These are phyloP conservation scores for Nicotiana otophora DNA, from an alignment of 257 asterid species.

Conservation along the genomic window DNA sequence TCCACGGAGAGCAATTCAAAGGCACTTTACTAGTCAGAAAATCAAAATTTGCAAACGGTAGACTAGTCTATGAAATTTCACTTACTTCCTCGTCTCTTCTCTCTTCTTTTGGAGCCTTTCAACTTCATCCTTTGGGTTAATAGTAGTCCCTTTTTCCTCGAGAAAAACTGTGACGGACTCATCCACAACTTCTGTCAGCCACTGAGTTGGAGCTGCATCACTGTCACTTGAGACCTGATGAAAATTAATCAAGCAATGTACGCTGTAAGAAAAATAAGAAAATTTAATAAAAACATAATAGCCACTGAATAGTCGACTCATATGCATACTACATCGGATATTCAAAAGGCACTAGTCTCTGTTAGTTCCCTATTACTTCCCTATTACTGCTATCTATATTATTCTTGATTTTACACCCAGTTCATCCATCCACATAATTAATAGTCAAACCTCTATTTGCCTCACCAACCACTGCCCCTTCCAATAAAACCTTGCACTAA, in stretches of 20 bases:
- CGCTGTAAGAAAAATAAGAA: neutral
- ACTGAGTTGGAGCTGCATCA: conserved; percentile 65
- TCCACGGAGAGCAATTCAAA: neutral
- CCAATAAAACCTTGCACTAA: neutral
- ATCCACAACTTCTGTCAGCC: conserved; percentile 54
- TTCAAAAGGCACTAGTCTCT: neutral
- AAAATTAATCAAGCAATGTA: neutral
- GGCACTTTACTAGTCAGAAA: neutral
- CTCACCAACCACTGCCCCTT: neutral
- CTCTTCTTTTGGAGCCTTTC: conserved; percentile 72
- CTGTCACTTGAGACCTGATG: conserved; percentile 55
- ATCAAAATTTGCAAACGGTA: neutral
- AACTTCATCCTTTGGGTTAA: conserved; percentile 62
- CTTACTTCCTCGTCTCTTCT: conserved; percentile 76
- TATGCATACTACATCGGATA: neutral
- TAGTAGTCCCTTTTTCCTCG: conserved; percentile 34
- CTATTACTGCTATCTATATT: neutral
- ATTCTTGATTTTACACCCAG: neutral
- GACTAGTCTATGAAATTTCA: neutral
- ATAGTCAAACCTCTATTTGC: neutral
- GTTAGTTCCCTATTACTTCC: neutral
- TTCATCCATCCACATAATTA: neutral
- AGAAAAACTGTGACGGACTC: conserved; percentile 62
- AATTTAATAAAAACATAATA: neutral
- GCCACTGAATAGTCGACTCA: neutral